Evolutionary conservation across 129 eudicot genomes (phyloP), one percentile per base, ranked within the genome.

Genomic region (Daucus carota): DNA sequence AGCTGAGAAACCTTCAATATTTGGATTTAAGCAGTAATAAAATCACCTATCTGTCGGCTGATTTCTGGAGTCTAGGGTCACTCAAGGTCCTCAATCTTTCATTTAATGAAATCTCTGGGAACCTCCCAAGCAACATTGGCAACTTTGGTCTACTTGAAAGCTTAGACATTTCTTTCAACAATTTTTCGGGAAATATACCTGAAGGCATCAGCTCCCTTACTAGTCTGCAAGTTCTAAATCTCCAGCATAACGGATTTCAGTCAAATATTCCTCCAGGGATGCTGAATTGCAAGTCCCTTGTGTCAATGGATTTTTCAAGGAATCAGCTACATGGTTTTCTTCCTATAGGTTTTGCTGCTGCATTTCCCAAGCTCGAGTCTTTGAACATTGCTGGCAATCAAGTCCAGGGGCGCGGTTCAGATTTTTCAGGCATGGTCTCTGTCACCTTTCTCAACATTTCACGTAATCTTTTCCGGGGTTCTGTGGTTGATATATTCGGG

Each of bases 21-120:
- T 86, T 92, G 85, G 97, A 92, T 87, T 84, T 92, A 47, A 92
- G 88, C 84, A 89, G 74, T 54, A 92, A 92, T 72, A 77, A 81
- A 54, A 89, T 92, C 47, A 84, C 84, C 73, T 79, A 47, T 72
- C 79, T 92, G 80, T 87, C 97, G 54, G 87, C 92, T 69, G 97
- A 92, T 92, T 87, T 92, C 46, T 92, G 96, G 96, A 89, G 96
- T 74, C 83, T 92, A 80, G 74, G 79, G 80, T 87, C 92, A 41
- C 88, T 92, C 75, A 87, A 82, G 72, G 68, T 72, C 44, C 96
- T 92, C 32, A 87, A 92, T 74, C 83, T 89, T 45, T 92, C 97
- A 74, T 72, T 60, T 77, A 92, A 92, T 83, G 84, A 73, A 43
- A 84, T 92, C 60, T 82, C 88, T 48, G 84, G 72, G 41, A 62